Evolutionary conservation across 805 yeast genomes (phyloP), one percentile per base, ranked within the genome.

Genomic region (Saccharomycopsis capsularis): DNA sequence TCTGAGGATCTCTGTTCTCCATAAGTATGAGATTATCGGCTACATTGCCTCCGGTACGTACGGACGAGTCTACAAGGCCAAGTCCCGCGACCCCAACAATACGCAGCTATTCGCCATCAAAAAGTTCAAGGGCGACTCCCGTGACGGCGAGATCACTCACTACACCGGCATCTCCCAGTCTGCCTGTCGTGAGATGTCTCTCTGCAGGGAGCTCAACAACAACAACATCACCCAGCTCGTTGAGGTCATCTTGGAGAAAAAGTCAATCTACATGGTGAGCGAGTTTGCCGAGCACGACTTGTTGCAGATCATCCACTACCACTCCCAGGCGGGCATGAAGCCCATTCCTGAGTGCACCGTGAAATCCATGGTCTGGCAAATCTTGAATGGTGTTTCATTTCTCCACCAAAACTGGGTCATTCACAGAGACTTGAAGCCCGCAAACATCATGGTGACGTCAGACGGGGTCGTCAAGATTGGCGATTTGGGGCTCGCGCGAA

Each of bases 21-120:
- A 83, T 46, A 84, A 82, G 57, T 93, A 90, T 65, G 90, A 84
- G 54, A 83, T 93, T 52, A 67, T 89, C 16, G 99, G 99, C 0
- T 93, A 93, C 65, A 93, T 93, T 51, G 99, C 99, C 1, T 96
- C 99, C 0, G 99, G 99, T 36, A 93, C 99, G 0, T 93, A 93
- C 64, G 99, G 99, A 50, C 78, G 88, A 51, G 96, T 88, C 21
- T 93, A 89, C 69, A 91, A 93, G 62, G 98, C 97, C 5, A 76
- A 76, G 53, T 73, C 81, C 6, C 63, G 61, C 62, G 65, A 52
- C 59, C 37, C 50, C 47, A 57, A 43, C 61, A 61, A 56, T 22
- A 56, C 54, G 22, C 57, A 64, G 18, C 70, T 80, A 40, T 86
- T 72, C 62, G 99, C 99, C 4, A 93, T 93, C 59, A 93, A 93